These are phyloP conservation scores for Dovyalis caffra DNA, from an alignment of 345 rosid species.

Conservation along the genomic window DNA sequence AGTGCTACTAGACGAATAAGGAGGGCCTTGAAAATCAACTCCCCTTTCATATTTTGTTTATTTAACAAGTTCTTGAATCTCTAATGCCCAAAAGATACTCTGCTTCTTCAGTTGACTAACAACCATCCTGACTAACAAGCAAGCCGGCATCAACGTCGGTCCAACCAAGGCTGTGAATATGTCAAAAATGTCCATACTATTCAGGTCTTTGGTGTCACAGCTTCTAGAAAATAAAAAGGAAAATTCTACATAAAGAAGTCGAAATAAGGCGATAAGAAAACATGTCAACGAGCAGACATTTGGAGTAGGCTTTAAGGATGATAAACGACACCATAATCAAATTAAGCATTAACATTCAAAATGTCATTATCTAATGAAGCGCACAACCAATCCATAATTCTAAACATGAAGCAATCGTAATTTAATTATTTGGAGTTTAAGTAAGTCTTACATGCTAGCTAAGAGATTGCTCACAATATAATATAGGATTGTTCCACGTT, in stretches of 20 bases:
- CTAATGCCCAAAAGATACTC: neutral
- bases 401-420: neutral
- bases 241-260: neutral
- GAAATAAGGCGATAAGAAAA: neutral
- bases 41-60: neutral
- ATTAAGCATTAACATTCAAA: too few relatives aligned
- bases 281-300: neutral
- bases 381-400: too few relatives aligned
- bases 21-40: neutral
- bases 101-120: neutral
- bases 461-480: too few relatives aligned
- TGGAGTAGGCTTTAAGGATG: too few relatives aligned
- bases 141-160: neutral
- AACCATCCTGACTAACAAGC: neutral
- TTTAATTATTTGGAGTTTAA: neutral
- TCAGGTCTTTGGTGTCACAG: neutral
- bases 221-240: too few relatives aligned
- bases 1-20: neutral
- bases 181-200: neutral
- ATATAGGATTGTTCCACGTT: too few relatives aligned
- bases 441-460: neutral
- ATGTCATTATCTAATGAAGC: too few relatives aligned
- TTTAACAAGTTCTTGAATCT: neutral
- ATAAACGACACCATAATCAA: too few relatives aligned
- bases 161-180: neutral